These are phyloP conservation scores for Trypanosoma theileri DNA, from an alignment of 208 protist species.

Conservation along the genomic window DNA sequence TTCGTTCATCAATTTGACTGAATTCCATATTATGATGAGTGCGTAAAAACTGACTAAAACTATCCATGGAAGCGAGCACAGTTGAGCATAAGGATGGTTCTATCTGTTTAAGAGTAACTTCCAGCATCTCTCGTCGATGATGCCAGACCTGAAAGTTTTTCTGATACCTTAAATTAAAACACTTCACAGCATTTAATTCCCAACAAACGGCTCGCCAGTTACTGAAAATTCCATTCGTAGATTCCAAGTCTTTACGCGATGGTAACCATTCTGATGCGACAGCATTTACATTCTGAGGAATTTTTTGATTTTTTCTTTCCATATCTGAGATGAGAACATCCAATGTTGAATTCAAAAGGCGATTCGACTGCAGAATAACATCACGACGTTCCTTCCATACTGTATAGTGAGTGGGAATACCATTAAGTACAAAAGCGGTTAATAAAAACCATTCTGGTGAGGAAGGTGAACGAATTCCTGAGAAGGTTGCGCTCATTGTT, in stretches of 20 bases:
- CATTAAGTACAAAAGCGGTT: constrained; percentile 50
- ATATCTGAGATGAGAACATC: constrained; percentile 15
- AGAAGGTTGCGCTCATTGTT: constrained; percentile 31
- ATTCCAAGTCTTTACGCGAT: constrained; percentile 1
- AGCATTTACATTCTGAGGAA: background rate
- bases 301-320: too few species aligned
- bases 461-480: constrained; percentile 16
- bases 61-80: constrained; percentile 17
- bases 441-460: constrained; percentile 70
- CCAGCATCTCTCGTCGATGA: constrained; percentile 62
- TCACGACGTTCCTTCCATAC: constrained; percentile 75
- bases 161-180: constrained; percentile 46
- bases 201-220: constrained; percentile 66
- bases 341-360: constrained; percentile 30
- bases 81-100: constrained; percentile 2
- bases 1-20: constrained; percentile 65
- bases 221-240: constrained; percentile 18
- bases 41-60: constrained; percentile 34
- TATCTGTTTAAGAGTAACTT: constrained; percentile 34
- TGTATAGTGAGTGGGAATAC: constrained; percentile 68
- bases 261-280: constrained; percentile 24
- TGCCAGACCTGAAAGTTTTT: constrained; percentile 91
- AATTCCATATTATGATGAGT: constrained; percentile 41
- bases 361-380: constrained; percentile 39
- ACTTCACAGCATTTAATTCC: constrained; percentile 48